Base-by-base conservation (phyloP, 2,329 filamentous ascomycete species). In the Ceratocystis eucalypticola region DNA sequence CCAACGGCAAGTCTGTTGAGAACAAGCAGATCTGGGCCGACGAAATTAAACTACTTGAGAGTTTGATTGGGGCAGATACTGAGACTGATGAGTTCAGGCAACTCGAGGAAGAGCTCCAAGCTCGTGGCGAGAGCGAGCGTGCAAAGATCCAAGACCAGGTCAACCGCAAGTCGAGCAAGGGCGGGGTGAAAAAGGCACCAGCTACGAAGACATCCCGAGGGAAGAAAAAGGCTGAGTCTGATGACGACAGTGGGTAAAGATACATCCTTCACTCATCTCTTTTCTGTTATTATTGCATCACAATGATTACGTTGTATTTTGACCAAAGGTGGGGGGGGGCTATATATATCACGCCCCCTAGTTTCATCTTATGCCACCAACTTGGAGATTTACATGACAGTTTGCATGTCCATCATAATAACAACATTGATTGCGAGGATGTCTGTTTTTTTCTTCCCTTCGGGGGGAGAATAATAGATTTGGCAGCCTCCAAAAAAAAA, bases 1-100 rank as follows among this genome's bases (percentile, higher is more conserved):
- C 80, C 61, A 80, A 86, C 69, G 88, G 87, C 55, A 87, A 87
- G 74, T 80, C 80, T 33, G 75, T 86, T 46, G 88, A 96, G 72
- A 91, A 96, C 74, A 90, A 87, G 74, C 79, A 83, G 65, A 82
- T 96, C 17, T 97, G 93, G 92, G 91, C 92, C 0, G 82, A 86
- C 59, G 94, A 99, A 77, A 97, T 99, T 76, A 96, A 96, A 78
- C 79, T 97, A 69, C 81, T 99, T 4, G 94, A 99, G 76, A 85
- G 85, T 59, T 79, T 99, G 63, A 88, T 96, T 50, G 93, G 87
- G 6, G 90, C 92, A 84, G 88, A 96, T 73, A 74, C 84, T 0
- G 87, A 91, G 45, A 80, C 83, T n/a, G 80, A 86, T 7, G 86
- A 89, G 71, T 96, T 96, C 73, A 78, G 76, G 70, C 75, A 78